Evolutionary conservation across 345 rosid species (phyloP).

Genomic region (Eucalyptus paniculata): DNA sequence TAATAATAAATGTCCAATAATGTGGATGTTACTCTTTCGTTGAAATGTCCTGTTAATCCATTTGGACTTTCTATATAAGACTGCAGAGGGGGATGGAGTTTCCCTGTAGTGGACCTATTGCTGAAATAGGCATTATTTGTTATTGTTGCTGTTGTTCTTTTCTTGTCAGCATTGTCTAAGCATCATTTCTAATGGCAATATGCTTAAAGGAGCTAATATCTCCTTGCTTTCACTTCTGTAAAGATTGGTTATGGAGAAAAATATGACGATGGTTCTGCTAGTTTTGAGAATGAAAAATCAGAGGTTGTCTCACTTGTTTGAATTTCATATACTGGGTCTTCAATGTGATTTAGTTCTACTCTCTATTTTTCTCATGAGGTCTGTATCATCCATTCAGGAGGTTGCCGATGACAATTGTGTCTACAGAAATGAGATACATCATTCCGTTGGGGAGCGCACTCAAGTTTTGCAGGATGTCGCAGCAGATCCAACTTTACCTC

Average conservation of each 20-base stretch:
- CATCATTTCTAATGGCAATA: not conserved
- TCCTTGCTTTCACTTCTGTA: not conserved
- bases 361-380: not conserved
- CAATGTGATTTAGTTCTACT: not conserved
- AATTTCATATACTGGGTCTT: not conserved
- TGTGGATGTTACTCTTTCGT: not conserved
- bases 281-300: not conserved
- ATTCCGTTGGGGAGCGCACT: slow-evolving; percentile 29
- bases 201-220: not conserved
- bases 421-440: slow-evolving; percentile 37
- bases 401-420: slow-evolving; percentile 34
- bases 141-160: not conserved
- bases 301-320: not conserved
- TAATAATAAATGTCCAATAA: not conserved
- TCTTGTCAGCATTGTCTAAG: not conserved
- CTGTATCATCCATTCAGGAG: slow-evolving; percentile 12
- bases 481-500: slow-evolving; percentile 44
- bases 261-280: not conserved
- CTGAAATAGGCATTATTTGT: not conserved
- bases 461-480: slow-evolving; percentile 46
- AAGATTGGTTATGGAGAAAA: not conserved
- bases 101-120: not conserved
- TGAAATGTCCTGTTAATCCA: not conserved
- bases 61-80: not conserved
- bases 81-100: not conserved